Conservation (phyloP, 352 stramenopile species). For the Plasmopara halstedii region DNA sequence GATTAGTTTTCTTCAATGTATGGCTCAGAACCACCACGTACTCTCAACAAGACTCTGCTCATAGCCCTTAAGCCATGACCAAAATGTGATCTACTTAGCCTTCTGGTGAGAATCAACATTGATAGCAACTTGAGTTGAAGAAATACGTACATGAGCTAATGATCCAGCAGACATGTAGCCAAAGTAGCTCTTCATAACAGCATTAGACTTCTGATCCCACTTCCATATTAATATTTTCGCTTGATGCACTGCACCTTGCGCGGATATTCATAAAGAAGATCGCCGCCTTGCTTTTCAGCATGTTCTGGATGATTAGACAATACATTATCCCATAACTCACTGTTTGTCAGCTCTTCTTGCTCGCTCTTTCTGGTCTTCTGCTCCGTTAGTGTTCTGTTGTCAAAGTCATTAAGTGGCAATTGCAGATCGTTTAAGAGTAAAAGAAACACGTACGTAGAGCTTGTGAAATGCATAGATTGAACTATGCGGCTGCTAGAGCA, state of each 20-base stretch:
- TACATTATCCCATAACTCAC: conserved; percentile 66
- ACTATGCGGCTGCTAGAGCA: conserved; percentile 2
- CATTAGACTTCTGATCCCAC: not conserved
- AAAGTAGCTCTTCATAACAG: conserved; percentile 57
- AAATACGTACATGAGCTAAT: conserved; percentile 49
- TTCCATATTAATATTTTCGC: not conserved
- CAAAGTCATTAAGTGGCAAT: conserved; percentile 1
- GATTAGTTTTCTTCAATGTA: not conserved
- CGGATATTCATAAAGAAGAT: conserved; percentile 79
- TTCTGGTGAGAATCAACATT: not conserved
- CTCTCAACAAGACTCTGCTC: conserved; percentile 77
- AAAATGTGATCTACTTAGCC: conserved; percentile 68
- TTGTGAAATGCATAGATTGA: conserved; percentile 24
- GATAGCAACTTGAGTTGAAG: not conserved
- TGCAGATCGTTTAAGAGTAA: not conserved
- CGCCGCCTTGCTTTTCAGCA: conserved; percentile 39
- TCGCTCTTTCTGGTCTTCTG: conserved; percentile 21
- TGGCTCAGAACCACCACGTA: conserved; percentile 15
- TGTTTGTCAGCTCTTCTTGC: conserved; percentile 52
- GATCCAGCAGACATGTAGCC: conserved; percentile 70
- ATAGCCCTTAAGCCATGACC: conserved; percentile 86
- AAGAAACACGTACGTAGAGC: conserved; percentile 24
- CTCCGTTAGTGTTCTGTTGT: conserved; percentile 9
- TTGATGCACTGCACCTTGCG: conserved; percentile 44
- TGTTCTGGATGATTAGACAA: conserved; percentile 48